phyloP scores from a whole-genome alignment of 2,329 filamentous ascomycete genomes.

The Diaporthe sp. region DNA sequence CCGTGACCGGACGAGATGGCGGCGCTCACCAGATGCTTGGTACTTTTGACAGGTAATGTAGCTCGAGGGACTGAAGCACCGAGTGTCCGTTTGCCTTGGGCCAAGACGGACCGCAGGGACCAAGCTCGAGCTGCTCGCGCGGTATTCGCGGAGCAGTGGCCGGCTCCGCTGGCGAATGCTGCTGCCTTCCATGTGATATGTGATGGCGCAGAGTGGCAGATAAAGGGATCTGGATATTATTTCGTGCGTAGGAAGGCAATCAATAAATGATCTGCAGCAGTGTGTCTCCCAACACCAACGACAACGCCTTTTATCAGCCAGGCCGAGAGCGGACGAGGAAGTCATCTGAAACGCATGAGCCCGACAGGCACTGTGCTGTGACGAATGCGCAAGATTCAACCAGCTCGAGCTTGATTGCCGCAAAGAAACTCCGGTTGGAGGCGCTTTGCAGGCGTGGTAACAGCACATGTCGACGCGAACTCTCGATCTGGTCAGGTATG shows the following conservation, averaged over 20 bases:
- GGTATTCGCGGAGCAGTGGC: neutral
- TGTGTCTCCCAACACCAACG: neutral
- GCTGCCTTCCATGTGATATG: neutral
- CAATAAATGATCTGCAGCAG: conserved; percentile 11
- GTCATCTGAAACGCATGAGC: neutral
- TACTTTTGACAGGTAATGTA: conserved; percentile 11
- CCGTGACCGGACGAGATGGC: neutral
- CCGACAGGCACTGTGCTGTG: neutral
- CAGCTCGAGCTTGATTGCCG: neutral
- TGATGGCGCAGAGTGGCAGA: neutral
- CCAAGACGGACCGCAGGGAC: neutral
- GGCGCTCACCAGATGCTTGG: conserved; percentile 8
- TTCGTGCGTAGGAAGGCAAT: neutral
- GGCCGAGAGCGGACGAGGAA: neutral
- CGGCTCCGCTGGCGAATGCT: neutral
- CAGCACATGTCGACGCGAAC: neutral
- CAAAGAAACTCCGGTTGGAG: neutral
- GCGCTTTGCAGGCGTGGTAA: too few species aligned
- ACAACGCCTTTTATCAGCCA: neutral
- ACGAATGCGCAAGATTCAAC: neutral
- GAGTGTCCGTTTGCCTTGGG: conserved; percentile 4
- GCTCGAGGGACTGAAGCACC: neutral
- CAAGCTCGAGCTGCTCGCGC: neutral
- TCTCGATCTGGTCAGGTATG: neutral
- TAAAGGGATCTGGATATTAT: neutral